Evolutionary conservation across 305 asterid genomes (phyloP).

Genomic region (Plantago rigida): DNA sequence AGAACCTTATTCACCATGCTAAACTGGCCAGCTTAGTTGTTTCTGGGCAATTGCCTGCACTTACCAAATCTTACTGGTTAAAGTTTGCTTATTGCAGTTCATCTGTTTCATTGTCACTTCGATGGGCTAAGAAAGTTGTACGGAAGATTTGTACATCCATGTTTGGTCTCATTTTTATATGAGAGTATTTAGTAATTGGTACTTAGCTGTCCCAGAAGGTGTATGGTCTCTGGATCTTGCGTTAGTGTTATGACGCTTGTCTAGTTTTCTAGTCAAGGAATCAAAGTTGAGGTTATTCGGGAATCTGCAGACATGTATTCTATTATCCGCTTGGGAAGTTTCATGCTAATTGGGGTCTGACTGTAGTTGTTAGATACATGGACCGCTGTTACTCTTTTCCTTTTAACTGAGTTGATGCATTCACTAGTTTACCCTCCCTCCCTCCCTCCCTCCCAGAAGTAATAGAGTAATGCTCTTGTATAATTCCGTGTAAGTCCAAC

Average conservation of each 20-base stretch:
- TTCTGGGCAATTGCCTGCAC: no score
- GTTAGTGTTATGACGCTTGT: background rate
- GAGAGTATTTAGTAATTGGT: background rate
- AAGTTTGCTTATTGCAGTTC: no score
- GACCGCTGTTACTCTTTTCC: constrained; percentile 4
- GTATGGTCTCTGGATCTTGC: background rate
- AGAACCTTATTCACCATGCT: no score
- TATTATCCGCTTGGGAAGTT: background rate
- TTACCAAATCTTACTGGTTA: no score
- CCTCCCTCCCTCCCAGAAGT: background rate
- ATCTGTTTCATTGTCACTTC: no score
- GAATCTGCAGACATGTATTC: no score
- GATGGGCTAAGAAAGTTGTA: no score
- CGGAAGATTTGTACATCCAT: background rate
- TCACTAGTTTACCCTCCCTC: constrained; percentile 4
- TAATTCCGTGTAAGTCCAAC: background rate
- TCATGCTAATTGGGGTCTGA: no score
- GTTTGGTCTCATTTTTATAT: background rate
- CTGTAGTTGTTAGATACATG: background rate
- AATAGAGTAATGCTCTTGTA: no score
- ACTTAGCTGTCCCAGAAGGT: background rate
- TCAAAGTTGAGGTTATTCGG: no score
- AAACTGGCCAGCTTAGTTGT: no score
- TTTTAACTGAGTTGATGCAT: constrained; percentile 1
- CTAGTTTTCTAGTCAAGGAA: no score